Conservation (phyloP, 2,329 filamentous ascomycete genomes). For the Aspergillus sp. region DNA sequence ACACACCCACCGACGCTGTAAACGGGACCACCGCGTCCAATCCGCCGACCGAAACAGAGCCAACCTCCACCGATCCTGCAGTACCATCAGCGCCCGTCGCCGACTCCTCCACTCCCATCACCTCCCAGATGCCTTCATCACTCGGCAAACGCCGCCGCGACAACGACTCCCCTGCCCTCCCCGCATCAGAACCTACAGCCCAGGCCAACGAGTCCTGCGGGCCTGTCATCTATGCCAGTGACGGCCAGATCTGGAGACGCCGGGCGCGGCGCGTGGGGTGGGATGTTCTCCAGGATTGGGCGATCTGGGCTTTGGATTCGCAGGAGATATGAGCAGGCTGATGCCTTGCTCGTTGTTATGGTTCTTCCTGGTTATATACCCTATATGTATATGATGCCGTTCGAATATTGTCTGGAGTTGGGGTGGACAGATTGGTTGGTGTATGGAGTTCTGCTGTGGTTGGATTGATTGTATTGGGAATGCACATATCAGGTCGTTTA, state of each 20-base stretch:
- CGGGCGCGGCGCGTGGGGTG: slow-evolving; percentile 28
- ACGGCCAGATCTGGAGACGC: slow-evolving; percentile 22
- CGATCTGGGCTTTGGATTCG: slow-evolving; percentile 36
- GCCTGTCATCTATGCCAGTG: not conserved
- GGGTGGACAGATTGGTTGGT: too few species aligned
- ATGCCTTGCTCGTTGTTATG: too few species aligned
- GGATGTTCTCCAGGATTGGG: slow-evolving; percentile 34
- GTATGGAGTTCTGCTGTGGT: too few species aligned
- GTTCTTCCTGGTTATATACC: too few species aligned
- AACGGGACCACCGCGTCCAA: not conserved
- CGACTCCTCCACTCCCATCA: not conserved
- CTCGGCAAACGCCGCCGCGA: slow-evolving; percentile 15
- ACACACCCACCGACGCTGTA: not conserved
- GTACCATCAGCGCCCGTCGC: not conserved
- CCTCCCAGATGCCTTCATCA: slow-evolving; percentile 1
- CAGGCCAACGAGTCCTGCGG: not conserved
- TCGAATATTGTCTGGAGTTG: too few species aligned
- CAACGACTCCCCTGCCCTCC: slow-evolving; percentile 1
- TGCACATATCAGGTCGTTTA: too few species aligned
- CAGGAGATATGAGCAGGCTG: slow-evolving; percentile 28
- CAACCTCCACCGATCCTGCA: not conserved
- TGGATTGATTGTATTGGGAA: too few species aligned
- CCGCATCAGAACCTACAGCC: not conserved
- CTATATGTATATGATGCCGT: too few species aligned
- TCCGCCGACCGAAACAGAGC: not conserved